Percentiles rank a stretch among this genome's conserved stretches.
phyloP scores from a whole-genome alignment of 2,329 filamentous ascomycete genomes.

The Colletotrichum trifolii region DNA sequence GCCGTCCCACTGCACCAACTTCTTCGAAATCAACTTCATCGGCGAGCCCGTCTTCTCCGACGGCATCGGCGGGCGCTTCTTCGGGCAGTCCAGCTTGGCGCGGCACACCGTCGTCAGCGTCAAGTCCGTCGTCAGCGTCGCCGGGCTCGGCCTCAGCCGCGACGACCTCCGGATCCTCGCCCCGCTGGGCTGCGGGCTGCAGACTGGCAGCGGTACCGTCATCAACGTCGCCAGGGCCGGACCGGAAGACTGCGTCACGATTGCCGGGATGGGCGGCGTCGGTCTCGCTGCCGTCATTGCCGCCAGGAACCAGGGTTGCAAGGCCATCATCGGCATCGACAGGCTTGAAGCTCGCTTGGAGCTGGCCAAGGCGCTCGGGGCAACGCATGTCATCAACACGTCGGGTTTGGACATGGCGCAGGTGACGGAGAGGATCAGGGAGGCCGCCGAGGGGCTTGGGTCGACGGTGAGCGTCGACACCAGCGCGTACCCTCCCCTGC shows the following conservation, averaged over 20 bases:
- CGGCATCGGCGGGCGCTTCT: constrained; percentile 43
- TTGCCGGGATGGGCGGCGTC: constrained; percentile 49
- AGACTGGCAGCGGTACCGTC: constrained; percentile 50
- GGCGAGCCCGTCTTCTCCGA: constrained; percentile 26
- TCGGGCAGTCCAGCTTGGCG: constrained; percentile 49
- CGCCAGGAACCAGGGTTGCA: constrained; percentile 42
- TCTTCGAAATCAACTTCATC: constrained; percentile 60
- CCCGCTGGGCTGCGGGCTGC: constrained; percentile 49
- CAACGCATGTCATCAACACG: constrained; percentile 45
- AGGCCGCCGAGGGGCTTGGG: constrained; percentile 58
- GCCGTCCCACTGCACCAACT: constrained; percentile 60
- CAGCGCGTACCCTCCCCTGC: constrained; percentile 53
- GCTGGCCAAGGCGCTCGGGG: constrained; percentile 46
- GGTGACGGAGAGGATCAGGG: constrained; percentile 42
- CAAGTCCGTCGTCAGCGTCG: constrained; percentile 43
- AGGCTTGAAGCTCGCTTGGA: constrained; percentile 34
- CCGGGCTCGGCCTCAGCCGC: constrained; percentile 10
- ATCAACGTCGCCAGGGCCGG: constrained; percentile 45
- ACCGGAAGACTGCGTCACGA: constrained; percentile 42
- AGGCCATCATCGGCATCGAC: constrained; percentile 43
- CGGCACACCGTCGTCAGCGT: constrained; percentile 43
- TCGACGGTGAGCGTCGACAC: constrained; percentile 61
- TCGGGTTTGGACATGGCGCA: constrained; percentile 39
- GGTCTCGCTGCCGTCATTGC: constrained; percentile 50
- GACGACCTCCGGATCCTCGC: constrained; percentile 45